Percentiles rank a stretch among this genome's conserved stretches.
Conservation (phyloP, 169 alveolate genomes). For the Neospora caninum region DNA sequence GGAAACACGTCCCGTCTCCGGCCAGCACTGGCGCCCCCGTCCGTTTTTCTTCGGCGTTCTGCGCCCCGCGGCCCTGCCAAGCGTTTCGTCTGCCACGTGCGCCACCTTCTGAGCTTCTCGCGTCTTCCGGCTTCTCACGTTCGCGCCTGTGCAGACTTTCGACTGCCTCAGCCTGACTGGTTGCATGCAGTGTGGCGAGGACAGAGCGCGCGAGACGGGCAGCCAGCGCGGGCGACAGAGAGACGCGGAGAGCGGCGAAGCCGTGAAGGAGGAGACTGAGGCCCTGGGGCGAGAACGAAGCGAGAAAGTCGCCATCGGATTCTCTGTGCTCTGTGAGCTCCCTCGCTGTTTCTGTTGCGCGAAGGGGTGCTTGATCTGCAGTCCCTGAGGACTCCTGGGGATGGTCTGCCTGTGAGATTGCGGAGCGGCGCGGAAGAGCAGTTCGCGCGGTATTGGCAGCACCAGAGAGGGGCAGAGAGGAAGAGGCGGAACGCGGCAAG, state of each 20-base stretch:
- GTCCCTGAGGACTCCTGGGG: not conserved
- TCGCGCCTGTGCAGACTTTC: not conserved
- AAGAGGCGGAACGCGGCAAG: not conserved
- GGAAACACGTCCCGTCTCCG: no score
- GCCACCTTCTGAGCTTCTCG: not conserved
- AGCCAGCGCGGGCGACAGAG: conserved; percentile 20
- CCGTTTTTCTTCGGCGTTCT: no score
- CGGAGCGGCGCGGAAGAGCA: no score
- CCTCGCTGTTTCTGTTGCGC: not conserved
- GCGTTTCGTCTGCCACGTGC: not conserved
- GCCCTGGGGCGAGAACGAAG: conserved; percentile 24
- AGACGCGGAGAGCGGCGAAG: conserved; percentile 7
- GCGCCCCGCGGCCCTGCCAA: no score
- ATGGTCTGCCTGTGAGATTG: no score
- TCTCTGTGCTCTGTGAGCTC: no score
- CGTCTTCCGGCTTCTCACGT: not conserved
- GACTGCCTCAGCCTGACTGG: not conserved
- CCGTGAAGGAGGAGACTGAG: conserved; percentile 8
- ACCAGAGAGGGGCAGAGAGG: not conserved
- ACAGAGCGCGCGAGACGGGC: not conserved
- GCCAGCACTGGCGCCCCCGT: no score
- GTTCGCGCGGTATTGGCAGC: not conserved
- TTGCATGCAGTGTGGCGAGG: not conserved
- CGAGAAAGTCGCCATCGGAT: not conserved
- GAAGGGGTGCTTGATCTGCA: not conserved